Evolutionary conservation across 2,329 filamentous ascomycete species (phyloP).

Genomic region (Claviceps humidiphila): DNA sequence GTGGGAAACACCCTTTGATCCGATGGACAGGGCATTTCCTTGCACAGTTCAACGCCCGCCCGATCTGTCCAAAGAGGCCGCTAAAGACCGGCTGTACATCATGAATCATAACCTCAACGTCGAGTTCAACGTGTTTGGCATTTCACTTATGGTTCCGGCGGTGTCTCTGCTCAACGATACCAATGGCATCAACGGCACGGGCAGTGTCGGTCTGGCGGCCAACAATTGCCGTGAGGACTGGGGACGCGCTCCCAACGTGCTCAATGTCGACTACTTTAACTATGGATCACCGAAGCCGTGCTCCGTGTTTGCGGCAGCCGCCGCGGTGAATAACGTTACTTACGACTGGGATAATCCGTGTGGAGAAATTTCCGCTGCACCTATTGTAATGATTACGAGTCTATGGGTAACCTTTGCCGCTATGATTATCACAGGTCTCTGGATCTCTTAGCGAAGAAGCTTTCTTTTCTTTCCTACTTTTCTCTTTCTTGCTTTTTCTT

Average conservation of each 20-base stretch:
- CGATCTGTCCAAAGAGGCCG: constrained; percentile 38
- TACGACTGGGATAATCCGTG: constrained; percentile 46
- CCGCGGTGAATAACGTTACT: constrained; percentile 56
- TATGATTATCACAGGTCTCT: not conserved
- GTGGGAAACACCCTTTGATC: constrained; percentile 86
- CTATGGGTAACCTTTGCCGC: constrained; percentile 17
- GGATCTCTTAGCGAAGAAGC: not conserved
- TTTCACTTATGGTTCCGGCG: constrained; percentile 57
- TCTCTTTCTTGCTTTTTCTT: not conserved
- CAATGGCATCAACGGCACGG: constrained; percentile 51
- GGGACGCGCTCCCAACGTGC: constrained; percentile 59
- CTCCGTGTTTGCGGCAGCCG: constrained; percentile 64
- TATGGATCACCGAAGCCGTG: constrained; percentile 45
- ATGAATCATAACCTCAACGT: constrained; percentile 87
- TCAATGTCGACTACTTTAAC: constrained; percentile 82
- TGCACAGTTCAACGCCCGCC: constrained; percentile 70
- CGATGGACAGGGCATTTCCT: constrained; percentile 49
- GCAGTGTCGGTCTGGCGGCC: constrained; percentile 52
- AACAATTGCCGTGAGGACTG: constrained; percentile 49
- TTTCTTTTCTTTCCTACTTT: not conserved
- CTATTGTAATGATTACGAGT: not conserved
- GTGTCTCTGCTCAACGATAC: constrained; percentile 56
- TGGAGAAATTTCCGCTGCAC: constrained; percentile 21
- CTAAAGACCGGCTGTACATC: constrained; percentile 57
- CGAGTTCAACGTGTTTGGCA: constrained; percentile 53